A percentile compares a stretch with the other conserved stretches of the same genome.
phyloP scores from a whole-genome alignment of 768 basidiomycete genomes.

The Mycena epipterygia region DNA sequence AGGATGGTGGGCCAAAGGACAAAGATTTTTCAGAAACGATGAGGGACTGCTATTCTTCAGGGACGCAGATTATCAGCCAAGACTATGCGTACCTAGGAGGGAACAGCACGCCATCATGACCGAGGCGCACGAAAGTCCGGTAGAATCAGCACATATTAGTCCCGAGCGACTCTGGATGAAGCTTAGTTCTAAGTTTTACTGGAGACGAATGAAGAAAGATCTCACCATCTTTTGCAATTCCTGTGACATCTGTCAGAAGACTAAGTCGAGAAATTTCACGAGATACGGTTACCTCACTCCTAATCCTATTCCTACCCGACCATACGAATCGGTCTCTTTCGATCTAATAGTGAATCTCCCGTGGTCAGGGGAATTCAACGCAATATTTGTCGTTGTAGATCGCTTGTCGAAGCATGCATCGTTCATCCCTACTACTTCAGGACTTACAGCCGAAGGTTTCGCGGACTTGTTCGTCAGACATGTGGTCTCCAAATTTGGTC shows the following conservation, averaged over 20 bases:
- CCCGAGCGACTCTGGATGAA: background rate
- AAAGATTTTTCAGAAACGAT: constrained; percentile 26
- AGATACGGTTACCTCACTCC: constrained; percentile 33
- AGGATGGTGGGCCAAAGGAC: constrained; percentile 1
- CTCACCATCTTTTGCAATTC: background rate
- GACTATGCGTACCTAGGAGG: constrained; percentile 29
- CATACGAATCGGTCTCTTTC: constrained; percentile 36
- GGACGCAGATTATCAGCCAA: constrained; percentile 28
- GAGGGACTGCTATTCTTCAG: constrained; percentile 32
- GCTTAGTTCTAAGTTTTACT: background rate
- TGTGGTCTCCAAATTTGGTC: background rate
- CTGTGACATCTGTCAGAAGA: background rate
- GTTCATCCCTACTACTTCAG: no score
- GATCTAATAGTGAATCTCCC: no score
- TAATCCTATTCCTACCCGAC: constrained; percentile 37
- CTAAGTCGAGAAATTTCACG: background rate
- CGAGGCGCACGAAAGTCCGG: constrained; percentile 14
- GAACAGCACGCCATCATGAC: background rate
- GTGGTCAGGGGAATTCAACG: no score
- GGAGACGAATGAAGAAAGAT: background rate
- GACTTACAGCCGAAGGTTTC: background rate
- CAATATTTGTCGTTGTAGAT: no score
- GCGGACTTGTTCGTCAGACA: background rate
- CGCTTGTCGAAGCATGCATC: no score
- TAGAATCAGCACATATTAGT: constrained; percentile 19